phyloP scores from a whole-genome alignment of 2,329 filamentous ascomycete genomes.

The Ophiocordyceps camponoti-leonardi region DNA sequence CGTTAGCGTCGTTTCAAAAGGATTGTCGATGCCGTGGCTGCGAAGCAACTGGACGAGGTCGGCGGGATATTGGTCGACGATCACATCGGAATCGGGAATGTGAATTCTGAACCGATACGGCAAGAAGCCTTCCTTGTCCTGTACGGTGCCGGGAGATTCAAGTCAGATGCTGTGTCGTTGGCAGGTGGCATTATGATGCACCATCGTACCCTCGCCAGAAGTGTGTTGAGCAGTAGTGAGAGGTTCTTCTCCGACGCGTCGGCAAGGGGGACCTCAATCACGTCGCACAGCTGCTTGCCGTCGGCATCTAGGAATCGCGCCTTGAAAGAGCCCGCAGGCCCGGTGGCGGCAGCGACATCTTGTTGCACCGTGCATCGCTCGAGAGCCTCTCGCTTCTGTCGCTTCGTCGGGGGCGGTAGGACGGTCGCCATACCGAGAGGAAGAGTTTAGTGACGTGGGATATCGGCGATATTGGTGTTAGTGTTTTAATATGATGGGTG shows the following conservation, averaged over 20 bases:
- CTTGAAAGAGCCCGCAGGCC: constrained; percentile 59
- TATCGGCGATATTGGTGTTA: constrained; percentile 1
- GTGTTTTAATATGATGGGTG: constrained; percentile 5
- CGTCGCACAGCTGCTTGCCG: constrained; percentile 52
- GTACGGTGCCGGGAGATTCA: neutral
- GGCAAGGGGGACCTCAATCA: constrained; percentile 59
- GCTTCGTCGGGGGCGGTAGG: constrained; percentile 71
- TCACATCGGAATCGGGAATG: constrained; percentile 32
- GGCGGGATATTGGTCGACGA: constrained; percentile 38
- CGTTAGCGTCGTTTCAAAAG: constrained; percentile 36
- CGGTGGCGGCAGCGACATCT: constrained; percentile 50
- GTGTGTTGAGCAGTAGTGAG: constrained; percentile 68
- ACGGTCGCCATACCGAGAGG: constrained; percentile 53
- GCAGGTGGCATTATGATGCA: neutral
- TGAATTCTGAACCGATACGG: constrained; percentile 45
- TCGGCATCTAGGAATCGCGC: constrained; percentile 77
- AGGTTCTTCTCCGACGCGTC: constrained; percentile 83
- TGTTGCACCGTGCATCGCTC: constrained; percentile 60
- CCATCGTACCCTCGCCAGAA: constrained; percentile 52
- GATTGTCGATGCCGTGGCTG: constrained; percentile 38
- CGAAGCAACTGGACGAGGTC: constrained; percentile 37
- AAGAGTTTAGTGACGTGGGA: neutral
- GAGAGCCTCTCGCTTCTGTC: constrained; percentile 60
- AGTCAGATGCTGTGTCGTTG: neutral
- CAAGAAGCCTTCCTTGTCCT: constrained; percentile 40